These are phyloP conservation scores for Solanum neorickii DNA, from an alignment of 257 asterid genomes.

Conservation along the genomic window DNA sequence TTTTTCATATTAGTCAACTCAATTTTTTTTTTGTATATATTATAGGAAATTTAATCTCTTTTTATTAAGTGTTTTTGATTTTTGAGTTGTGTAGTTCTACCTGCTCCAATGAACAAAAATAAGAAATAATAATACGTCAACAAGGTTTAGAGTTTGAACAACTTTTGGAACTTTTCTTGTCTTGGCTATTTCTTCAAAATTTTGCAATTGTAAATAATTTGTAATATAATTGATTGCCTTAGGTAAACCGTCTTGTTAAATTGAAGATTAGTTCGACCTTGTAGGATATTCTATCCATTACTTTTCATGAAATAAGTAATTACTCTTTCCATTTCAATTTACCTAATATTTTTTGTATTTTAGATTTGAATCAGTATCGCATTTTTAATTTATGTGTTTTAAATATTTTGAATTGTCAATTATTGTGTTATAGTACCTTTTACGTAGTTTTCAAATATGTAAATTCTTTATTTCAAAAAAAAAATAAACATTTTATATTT, in stretches of 20 bases:
- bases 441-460: too few relatives aligned
- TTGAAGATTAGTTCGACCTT: not conserved
- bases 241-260: not conserved
- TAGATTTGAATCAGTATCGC: too few relatives aligned
- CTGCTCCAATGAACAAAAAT: conserved; percentile 23
- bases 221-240: not conserved
- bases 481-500: too few relatives aligned
- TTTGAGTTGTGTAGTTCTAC: conserved; percentile 27
- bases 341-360: too few relatives aligned
- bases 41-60: not conserved
- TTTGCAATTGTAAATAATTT: not conserved
- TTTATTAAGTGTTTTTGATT: conserved; percentile 14
- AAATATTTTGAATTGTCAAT: too few relatives aligned
- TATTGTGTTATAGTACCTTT: too few relatives aligned
- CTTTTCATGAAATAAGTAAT: not conserved
- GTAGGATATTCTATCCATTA: not conserved
- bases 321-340: not conserved
- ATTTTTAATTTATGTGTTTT: too few relatives aligned
- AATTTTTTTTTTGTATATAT: not conserved
- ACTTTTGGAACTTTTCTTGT: not conserved
- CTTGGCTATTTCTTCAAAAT: not conserved
- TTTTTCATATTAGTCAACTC: conserved; percentile 17
- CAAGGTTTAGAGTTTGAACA: not conserved
- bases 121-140: conserved; percentile 8
- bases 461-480: too few relatives aligned